Evolutionary conservation across 768 basidiomycete genomes (phyloP).

Genomic region (Suillus americanus): DNA sequence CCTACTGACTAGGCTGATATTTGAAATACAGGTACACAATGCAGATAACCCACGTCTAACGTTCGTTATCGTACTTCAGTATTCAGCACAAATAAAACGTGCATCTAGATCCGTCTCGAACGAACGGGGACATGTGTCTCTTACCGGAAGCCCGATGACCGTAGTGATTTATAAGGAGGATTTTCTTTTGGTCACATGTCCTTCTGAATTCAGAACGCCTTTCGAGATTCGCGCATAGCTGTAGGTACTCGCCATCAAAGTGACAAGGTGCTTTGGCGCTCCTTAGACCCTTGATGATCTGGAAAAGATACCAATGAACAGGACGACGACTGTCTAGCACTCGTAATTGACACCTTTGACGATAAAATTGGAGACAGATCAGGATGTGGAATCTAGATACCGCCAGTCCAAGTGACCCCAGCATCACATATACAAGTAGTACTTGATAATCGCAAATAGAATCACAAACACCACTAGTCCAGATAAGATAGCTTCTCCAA

Average conservation of each 20-base stretch:
- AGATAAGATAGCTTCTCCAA: slow-evolving; percentile 32
- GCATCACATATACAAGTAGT: slow-evolving; percentile 24
- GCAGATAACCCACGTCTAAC: not conserved
- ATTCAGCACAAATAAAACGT: not conserved
- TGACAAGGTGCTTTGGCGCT: not conserved
- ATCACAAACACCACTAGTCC: slow-evolving; percentile 32
- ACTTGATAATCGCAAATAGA: slow-evolving; percentile 29
- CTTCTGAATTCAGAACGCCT: not conserved
- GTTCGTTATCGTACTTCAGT: not conserved
- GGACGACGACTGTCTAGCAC: not conserved
- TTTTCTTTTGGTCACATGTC: not conserved
- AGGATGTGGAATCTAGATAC: not conserved
- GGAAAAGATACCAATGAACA: not conserved
- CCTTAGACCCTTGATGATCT: not conserved
- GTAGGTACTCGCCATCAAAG: not conserved
- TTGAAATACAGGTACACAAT: not conserved
- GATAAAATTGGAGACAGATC: not conserved
- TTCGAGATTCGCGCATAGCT: not conserved
- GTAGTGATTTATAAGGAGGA: not conserved
- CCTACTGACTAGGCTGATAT: not conserved
- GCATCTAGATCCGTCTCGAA: not conserved
- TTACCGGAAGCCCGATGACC: not conserved
- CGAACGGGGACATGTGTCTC: not conserved
- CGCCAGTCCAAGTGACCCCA: not conserved
- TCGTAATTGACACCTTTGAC: not conserved